Evolutionary conservation across 257 asterid genomes (phyloP).

Genomic region (Cruciata laevipes): DNA sequence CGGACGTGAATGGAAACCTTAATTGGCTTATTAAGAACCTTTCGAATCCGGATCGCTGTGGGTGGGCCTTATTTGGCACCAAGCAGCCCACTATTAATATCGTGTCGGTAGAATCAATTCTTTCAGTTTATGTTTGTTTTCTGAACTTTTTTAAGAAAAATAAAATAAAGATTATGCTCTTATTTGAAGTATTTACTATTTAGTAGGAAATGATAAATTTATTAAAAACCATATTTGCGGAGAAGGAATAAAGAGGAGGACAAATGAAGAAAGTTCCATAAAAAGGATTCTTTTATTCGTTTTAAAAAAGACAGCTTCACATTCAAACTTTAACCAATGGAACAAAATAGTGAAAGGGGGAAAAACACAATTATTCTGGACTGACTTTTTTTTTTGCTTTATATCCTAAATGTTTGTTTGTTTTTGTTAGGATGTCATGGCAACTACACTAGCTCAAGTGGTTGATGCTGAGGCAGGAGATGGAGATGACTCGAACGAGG

Average conservation of each 20-base stretch:
- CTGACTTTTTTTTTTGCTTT: too few species aligned
- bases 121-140: neutral
- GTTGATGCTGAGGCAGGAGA: constrained; percentile 44
- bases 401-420: neutral
- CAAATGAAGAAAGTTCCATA: neutral
- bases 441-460: constrained; percentile 16
- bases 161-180: neutral
- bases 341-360: neutral
- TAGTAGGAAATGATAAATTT: neutral
- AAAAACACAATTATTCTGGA: neutral
- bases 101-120: neutral
- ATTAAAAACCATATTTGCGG: too few species aligned
- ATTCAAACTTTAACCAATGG: neutral
- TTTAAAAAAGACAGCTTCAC: neutral
- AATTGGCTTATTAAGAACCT: constrained; percentile 24
- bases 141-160: neutral
- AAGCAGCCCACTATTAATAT: neutral
- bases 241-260: neutral
- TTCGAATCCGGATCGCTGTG: constrained; percentile 39
- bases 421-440: constrained; percentile 26
- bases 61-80: constrained; percentile 5
- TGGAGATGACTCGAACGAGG: constrained; percentile 26
- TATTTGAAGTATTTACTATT: neutral
- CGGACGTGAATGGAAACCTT: constrained; percentile 41
- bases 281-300: neutral